Conservation (phyloP, 169 alveolate species). For the Babesia ovis region DNA sequence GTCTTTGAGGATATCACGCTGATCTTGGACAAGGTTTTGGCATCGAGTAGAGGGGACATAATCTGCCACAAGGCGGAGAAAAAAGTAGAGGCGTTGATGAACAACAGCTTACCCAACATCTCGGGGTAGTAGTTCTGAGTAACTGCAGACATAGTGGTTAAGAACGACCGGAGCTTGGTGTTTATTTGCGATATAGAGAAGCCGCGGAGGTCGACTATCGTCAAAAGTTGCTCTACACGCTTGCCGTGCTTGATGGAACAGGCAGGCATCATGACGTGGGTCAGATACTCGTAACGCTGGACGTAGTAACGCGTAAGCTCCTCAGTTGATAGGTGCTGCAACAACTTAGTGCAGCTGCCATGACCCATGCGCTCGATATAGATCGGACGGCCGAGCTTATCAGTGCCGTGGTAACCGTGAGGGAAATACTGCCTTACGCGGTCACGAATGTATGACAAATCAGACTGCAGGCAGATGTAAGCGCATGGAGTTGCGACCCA, state of each 20-base stretch:
- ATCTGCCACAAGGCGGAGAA: slow-evolving; percentile 88
- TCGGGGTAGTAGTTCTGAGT: slow-evolving; percentile 93
- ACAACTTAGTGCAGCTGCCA: slow-evolving; percentile 55
- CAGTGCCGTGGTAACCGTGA: slow-evolving; percentile 77
- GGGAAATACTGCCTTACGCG: slow-evolving; percentile 59
- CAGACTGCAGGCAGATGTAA: slow-evolving; percentile 32
- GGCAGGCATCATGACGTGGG: slow-evolving; percentile 64
- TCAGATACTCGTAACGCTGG: slow-evolving; percentile 63
- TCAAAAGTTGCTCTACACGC: slow-evolving; percentile 67
- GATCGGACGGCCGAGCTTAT: slow-evolving; percentile 74
- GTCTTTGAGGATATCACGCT: slow-evolving; percentile 78
- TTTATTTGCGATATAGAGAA: slow-evolving; percentile 66
- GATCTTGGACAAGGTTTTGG: slow-evolving; percentile 86
- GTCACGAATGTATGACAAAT: slow-evolving; percentile 51
- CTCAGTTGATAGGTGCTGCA: slow-evolving; percentile 42
- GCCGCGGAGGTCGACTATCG: slow-evolving; percentile 74
- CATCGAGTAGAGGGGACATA: slow-evolving; percentile 87
- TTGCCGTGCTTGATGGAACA: slow-evolving; percentile 17
- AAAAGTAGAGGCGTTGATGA: slow-evolving; percentile 88
- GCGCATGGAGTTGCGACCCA: slow-evolving; percentile 1
- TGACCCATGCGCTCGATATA: slow-evolving; percentile 78
- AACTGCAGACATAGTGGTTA: slow-evolving; percentile 74
- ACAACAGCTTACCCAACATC: slow-evolving; percentile 84
- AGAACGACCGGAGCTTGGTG: slow-evolving; percentile 64
- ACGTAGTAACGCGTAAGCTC: slow-evolving; percentile 58